Base-by-base conservation (phyloP, 306 rosid species). In the Cucumis melo region DNA sequence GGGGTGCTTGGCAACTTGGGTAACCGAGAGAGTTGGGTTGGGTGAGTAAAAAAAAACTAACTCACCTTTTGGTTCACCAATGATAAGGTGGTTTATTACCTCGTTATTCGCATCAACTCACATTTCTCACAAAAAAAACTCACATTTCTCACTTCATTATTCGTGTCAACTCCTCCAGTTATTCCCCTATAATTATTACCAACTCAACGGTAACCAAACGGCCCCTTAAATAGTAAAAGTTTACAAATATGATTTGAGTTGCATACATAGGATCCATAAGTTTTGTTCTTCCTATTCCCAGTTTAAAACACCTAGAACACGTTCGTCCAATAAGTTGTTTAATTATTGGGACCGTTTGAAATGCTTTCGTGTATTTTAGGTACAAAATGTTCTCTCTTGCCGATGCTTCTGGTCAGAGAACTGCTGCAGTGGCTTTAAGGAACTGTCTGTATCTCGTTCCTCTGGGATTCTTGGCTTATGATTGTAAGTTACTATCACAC, bases 381-480 rank as follows among this genome's bases (percentile, higher is more conserved):
- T 94, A 85, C 87, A 90, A 70, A 87, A 94, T 94, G 98, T 83
- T 79, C 80, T 94, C 98, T 84, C 97, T 91, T 74, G 83, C 91
- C 55, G 98, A 94, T 82, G 81, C 88, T 66, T 86, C 96, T 84
- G 98, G 97, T 65, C 82, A 6, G 75, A 88, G 90, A 87, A 94
- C 96, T 29, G 88, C 98, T 27, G 72, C 82, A 48, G 97, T 91
- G 85, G 98, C 98, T 76, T 82, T 91, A 77, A 87, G 98, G 83
- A 91, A 94, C 85, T 91, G 96, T 50, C 50, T 90, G 8, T 91
- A 94, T 81, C 87, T 94, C 55, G 81, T 94, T 83, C 98, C 98
- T 71, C 73, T 94, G 91, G 98, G 98, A 27, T 94, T 79, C 85
- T 76, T 91, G 83, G 97, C 98, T n/a, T 90, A 87, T 85, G 91